These are phyloP conservation scores for Serendipita vermifera DNA, from an alignment of 768 basidiomycete genomes.

Conservation along the genomic window DNA sequence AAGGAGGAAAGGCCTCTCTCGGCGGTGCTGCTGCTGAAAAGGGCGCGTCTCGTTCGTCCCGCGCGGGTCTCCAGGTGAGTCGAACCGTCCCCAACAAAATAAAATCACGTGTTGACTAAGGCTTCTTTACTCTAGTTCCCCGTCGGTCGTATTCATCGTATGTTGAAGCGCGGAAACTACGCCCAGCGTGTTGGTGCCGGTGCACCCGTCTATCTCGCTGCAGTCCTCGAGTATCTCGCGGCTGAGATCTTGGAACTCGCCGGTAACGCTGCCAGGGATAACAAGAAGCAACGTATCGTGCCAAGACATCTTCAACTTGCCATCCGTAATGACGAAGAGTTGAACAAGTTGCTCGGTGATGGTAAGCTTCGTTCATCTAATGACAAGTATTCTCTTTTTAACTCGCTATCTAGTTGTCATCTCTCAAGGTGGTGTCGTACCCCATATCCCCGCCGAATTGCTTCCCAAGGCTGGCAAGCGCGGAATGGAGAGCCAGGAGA, in stretches of 20 bases:
- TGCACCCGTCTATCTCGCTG: conserved; percentile 35
- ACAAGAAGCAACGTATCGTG: conserved; percentile 72
- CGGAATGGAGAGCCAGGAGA: conserved; percentile 8
- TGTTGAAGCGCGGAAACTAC: conserved; percentile 61
- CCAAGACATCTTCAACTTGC: conserved; percentile 67
- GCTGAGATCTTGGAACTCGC: conserved; percentile 82
- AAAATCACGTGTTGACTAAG: conserved; percentile 18
- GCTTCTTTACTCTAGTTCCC: conserved; percentile 62
- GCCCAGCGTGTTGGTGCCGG: conserved; percentile 56
- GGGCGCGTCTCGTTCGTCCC: conserved; percentile 52
- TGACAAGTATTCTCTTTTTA: no score
- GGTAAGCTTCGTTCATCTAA: no score
- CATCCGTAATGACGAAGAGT: conserved; percentile 65
- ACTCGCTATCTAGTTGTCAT: conserved; percentile 58
- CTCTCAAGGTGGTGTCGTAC: conserved; percentile 63
- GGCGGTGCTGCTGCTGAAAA: conserved; percentile 28
- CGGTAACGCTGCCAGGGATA: conserved; percentile 64
- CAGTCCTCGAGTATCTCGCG: conserved; percentile 70
- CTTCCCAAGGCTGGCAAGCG: conserved; percentile 13
- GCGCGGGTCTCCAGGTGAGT: conserved; percentile 27
- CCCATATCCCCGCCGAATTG: conserved; percentile 43
- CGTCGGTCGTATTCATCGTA: conserved; percentile 70
- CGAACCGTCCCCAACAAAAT: conserved; percentile 19
- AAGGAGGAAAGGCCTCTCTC: conserved; percentile 26
- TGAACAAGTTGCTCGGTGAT: conserved; percentile 19